Evolutionary conservation across 1,284 basidiomycete genomes (phyloP), one percentile per base, ranked within the genome.

Genomic region (Ustilago shanxiensis): DNA sequence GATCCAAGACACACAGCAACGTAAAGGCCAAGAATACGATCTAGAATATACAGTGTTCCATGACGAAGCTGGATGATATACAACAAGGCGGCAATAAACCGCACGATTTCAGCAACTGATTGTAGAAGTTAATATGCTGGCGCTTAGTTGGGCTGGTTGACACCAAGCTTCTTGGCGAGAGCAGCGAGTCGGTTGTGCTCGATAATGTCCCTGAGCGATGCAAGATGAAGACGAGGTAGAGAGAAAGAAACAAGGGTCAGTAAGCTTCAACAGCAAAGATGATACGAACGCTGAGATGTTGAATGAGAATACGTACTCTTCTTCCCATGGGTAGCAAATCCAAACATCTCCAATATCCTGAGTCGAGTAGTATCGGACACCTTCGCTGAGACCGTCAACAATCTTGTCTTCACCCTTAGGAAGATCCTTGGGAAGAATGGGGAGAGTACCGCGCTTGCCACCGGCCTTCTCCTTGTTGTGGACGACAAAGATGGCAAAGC

Each of bases 401-500:
- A 85, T 69, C 64, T 79, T 73, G 52, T 83, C 80, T 22, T 67
- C 56, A 24, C 56, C 66, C 70, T 73, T 72, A 50, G 77, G 31
- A 2, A 71, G 59, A 22, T 79, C 68, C 41, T 67, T 71, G 24
- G 79, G 64, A 6, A 83, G 44, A 51, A 85, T 81, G 45, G 85
- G 85, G 29, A 86, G 77, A 9, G 70, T 68, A 16, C 84, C 85
- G 18, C 80, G 75, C 77, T 86, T 86, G 28, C 72, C 77, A 16
- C 77, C 79, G 13, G 57, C 53, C 77, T 83, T 82, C 56, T 76
- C 62, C 65, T 83, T 83, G 78, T 86, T 86, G 77, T 86, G 80
- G 18, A 86, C 85, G 39, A 86, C 85, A 71, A 85, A 85, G 72
- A 84, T 83, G 45, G 82, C 82, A 58, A 84, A 85, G n/a, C 80